Evolutionary conservation across 2,329 filamentous ascomycete genomes (phyloP).

Genomic region (Monascus ruber): DNA sequence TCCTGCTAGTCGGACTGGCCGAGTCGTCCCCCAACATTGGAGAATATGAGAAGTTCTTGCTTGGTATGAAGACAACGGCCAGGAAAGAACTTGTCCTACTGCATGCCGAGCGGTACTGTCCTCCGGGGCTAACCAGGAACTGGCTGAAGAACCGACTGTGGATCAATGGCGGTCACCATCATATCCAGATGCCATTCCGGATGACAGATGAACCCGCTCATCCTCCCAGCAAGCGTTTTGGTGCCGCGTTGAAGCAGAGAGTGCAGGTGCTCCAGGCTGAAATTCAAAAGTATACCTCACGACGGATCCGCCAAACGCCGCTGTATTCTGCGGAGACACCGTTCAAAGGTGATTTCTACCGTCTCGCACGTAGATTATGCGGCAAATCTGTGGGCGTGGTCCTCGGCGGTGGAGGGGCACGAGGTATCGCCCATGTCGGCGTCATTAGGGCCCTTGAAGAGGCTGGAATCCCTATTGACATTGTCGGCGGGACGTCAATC

Average conservation of each 20-base stretch:
- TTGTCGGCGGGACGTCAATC: conserved; percentile 92
- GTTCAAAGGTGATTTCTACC: conserved; percentile 94
- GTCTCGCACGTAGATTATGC: conserved; percentile 76
- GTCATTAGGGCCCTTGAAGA: conserved; percentile 93
- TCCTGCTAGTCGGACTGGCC: conserved; percentile 80
- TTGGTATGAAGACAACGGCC: conserved; percentile 95
- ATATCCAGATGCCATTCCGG: conserved; percentile 89
- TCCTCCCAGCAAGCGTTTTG: conserved; percentile 63
- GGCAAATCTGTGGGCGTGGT: conserved; percentile 92
- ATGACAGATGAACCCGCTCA: conserved; percentile 65
- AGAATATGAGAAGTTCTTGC: conserved; percentile 90
- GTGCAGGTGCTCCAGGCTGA: conserved; percentile 93
- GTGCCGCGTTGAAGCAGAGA: conserved; percentile 76
- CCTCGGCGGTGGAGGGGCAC: conserved; percentile 81
- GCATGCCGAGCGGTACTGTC: conserved; percentile 78
- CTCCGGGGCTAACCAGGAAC: conserved; percentile 69
- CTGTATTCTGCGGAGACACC: conserved; percentile 85
- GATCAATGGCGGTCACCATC: conserved; percentile 97
- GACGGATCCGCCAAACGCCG: conserved; percentile 76
- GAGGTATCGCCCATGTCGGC: conserved; percentile 85
- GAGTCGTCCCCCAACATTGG: conserved; percentile 84
- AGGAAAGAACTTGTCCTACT: conserved; percentile 84
- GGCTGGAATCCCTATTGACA: conserved; percentile 88
- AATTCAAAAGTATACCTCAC: conserved; percentile 94
- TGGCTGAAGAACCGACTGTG: conserved; percentile 91